Evolutionary conservation across 331 rosid genomes (phyloP).

Genomic region (Malus hybrid): DNA sequence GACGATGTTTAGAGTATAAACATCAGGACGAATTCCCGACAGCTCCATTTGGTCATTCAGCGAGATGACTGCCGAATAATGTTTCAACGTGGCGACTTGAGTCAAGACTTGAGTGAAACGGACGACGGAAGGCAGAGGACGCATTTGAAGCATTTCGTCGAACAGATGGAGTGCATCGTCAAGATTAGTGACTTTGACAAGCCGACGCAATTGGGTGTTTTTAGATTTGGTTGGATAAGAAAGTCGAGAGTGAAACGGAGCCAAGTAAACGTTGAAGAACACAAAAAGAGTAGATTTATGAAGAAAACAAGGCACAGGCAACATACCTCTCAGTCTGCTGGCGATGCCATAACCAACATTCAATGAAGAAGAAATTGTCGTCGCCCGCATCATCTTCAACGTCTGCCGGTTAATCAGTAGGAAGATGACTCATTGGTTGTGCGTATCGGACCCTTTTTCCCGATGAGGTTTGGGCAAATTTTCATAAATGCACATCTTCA

Average conservation of each 20-base stretch:
- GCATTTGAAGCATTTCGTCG: not conserved
- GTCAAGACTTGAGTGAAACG: too few relatives aligned
- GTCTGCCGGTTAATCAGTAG: not conserved
- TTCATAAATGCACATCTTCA: too few relatives aligned
- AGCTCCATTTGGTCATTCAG: too few relatives aligned
- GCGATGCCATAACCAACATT: not conserved
- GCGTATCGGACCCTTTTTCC: too few relatives aligned
- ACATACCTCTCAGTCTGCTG: not conserved
- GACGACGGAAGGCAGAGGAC: too few relatives aligned
- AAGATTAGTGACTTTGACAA: not conserved
- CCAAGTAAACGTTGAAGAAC: not conserved
- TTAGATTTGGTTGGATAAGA: not conserved
- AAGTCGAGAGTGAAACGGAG: not conserved
- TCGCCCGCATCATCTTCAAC: not conserved
- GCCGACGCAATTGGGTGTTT: not conserved
- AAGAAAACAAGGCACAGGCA: not conserved
- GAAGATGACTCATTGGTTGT: too few relatives aligned
- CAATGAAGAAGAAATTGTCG: not conserved
- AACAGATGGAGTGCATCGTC: not conserved
- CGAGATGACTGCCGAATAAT: too few relatives aligned
- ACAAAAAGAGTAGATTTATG: not conserved
- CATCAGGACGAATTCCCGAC: too few relatives aligned
- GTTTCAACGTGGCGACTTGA: too few relatives aligned
- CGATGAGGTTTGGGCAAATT: too few relatives aligned
- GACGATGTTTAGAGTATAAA: not conserved